Conservation (phyloP, 2,329 filamentous ascomycete species). For the Aspergillus melleus region DNA sequence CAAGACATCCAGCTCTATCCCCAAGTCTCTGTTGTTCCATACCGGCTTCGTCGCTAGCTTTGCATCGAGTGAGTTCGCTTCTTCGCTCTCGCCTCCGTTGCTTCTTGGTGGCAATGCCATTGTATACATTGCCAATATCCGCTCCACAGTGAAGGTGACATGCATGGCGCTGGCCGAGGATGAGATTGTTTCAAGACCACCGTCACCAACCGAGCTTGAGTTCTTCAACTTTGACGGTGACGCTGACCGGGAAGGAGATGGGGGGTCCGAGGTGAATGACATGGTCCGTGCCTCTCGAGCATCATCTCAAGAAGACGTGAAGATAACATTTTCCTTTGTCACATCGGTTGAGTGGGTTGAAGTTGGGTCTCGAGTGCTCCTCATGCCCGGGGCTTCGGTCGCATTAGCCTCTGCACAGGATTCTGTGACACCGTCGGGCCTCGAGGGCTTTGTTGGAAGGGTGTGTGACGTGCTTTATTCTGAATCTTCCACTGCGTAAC, state of each 20-base stretch:
- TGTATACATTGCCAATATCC: conserved; percentile 82
- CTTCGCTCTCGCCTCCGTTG: conserved; percentile 49
- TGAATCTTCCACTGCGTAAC: conserved; percentile 45
- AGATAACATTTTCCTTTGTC: conserved; percentile 58
- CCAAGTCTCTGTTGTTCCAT: conserved; percentile 45
- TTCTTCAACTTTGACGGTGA: conserved; percentile 48
- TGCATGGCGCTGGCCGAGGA: conserved; percentile 49
- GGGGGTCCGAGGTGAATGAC: conserved; percentile 28
- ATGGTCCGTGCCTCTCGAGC: conserved; percentile 25
- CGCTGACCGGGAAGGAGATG: conserved; percentile 12
- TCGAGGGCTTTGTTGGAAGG: conserved; percentile 62
- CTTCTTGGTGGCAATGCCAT: conserved; percentile 62
- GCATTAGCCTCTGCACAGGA: conserved; percentile 50
- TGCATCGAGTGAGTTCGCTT: conserved; percentile 55
- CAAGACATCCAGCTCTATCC: conserved; percentile 48
- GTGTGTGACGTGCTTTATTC: conserved; percentile 35
- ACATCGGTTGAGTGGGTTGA: conserved; percentile 60
- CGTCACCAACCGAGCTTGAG: conserved; percentile 38
- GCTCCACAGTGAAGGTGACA: conserved; percentile 74
- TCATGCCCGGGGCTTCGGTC: conserved; percentile 58
- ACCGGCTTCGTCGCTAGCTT: conserved; percentile 73
- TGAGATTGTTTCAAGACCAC: conserved; percentile 24
- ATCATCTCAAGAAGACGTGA: conserved; percentile 33
- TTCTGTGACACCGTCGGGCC: conserved; percentile 50
- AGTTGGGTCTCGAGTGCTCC: conserved; percentile 56